Base-by-base conservation (phyloP, 2,329 filamentous ascomycete genomes). In the Aspergillus pseudotamarii region DNA sequence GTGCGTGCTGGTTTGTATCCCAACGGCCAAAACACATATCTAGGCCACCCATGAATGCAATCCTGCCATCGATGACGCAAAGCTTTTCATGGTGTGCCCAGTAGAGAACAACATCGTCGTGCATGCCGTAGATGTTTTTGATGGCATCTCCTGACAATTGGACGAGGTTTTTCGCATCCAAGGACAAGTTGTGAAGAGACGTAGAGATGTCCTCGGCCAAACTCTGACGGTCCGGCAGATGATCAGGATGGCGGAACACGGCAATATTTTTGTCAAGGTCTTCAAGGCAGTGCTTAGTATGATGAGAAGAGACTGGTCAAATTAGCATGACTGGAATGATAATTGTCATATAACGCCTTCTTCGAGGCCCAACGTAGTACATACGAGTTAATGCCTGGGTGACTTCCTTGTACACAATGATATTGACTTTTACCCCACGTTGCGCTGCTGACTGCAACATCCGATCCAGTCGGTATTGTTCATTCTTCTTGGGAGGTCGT, bases 81-180 rank as follows among this genome's bases (percentile, higher is more conserved):
- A 97, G 85, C 78, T 97, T 97, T 79, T 97, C 93, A 70, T 97
- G 93, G 71, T 97, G 93, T 3, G 93, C 92, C 93, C 93, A 97
- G 78, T 92, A 97, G 1, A 97, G 80, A 12, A 96, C 90, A 1
- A 93, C 87, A 68, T 91, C 93, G 36, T 93, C 91, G 38, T 88
- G 88, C 57, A 91, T 89, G 59, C 94, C 94, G 72, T 96, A 97
- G 1, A 97, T 79, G 0, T 89, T 87, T 74, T 93, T 91, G 56
- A 96, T 74, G 1, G 90, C 86, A 71, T 95, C 91, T 28, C 84
- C 83, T 0, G 91, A 91, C 50, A 93, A 82, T 69, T 89, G 89
- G 21, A 88, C 85, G 0, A 85, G 77, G 41, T 82, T 84, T 4
- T 84, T 81, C 1, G 86, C 82, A 65, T 81, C 83, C 32, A 89